Percentiles rank a stretch among this genome's conserved stretches.
phyloP scores from a whole-genome alignment of 768 basidiomycete species.

The Mycena olivaceomarginata region DNA sequence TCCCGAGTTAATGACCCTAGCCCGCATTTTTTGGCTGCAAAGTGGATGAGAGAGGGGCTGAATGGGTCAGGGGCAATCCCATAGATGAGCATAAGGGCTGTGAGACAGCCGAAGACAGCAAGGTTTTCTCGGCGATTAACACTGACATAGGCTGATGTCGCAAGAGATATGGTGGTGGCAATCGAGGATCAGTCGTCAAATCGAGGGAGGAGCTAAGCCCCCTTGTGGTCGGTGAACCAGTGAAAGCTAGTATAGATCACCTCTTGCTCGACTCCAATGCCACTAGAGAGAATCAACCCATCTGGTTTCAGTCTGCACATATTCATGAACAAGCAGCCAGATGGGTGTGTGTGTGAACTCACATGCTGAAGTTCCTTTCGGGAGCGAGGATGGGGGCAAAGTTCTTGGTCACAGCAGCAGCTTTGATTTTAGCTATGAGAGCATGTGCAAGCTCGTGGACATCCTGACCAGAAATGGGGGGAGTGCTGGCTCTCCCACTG shows the following conservation, averaged over 20 bases:
- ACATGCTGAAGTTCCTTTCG: neutral
- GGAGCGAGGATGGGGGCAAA: neutral
- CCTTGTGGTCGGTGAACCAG: neutral
- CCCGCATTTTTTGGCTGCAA: conserved; percentile 23
- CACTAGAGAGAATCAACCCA: neutral
- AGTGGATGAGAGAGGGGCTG: conserved; percentile 35
- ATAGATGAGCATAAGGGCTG: conserved; percentile 20
- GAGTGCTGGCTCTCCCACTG: neutral
- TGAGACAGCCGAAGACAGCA: conserved; percentile 10
- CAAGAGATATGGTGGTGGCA: neutral
- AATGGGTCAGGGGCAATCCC: conserved; percentile 28
- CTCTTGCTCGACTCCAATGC: conserved; percentile 5
- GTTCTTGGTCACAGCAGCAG: neutral
- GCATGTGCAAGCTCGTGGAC: neutral
- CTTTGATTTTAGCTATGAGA: neutral
- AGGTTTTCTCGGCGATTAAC: conserved; percentile 2
- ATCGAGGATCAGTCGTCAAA: conserved; percentile 5
- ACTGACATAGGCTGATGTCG: neutral
- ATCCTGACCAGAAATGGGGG: neutral
- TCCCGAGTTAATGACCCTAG: neutral
- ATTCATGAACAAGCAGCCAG: too few relatives aligned
- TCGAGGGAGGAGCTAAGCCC: conserved; percentile 2
- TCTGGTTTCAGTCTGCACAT: neutral
- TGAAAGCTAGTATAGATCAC: conserved; percentile 3
- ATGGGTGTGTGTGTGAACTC: neutral